Evolutionary conservation across 2,329 filamentous ascomycete species (phyloP), one percentile per base, ranked within the genome.

Genomic region (Ascochyta lentis): DNA sequence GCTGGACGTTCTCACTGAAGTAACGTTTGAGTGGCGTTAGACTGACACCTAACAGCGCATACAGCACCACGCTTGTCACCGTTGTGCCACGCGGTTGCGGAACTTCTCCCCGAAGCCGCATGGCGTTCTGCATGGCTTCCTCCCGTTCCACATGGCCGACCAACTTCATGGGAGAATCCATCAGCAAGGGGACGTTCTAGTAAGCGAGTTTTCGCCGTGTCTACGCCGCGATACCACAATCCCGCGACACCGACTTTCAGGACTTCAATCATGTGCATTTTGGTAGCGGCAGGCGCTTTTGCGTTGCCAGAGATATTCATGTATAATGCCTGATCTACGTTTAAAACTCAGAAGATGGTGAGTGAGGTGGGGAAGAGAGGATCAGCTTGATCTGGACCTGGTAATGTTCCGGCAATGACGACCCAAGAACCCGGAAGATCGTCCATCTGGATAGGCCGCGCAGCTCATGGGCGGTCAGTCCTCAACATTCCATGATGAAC

Each of bases 81-180:
- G 35, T n/a, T 9, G 46, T 46, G 43, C 43, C 42, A 56, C 43
- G 24, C 33, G 53, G 33, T 41, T 47, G 22, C 42, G 47, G 40
- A 26, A 34, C 31, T 16, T n/a, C 27, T 43, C 15, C 35, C 35
- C 13, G 47, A 34, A 9, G 38, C 24, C 42, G 37, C 42, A 42
- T 42, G 41, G 52, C 46, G 34, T 50, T 42, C 29, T 51, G 37
- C 42, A 38, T 42, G 41, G 52, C 46, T 37, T 50, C 47, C 29
- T 51, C 33, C 38, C 38, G 31, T 56, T 40, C 38, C 42, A 51
- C 42, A 33, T 47, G 43, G 38, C 24, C 19, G 23, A 34, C 26
- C n/a, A 37, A 23, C 41, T 15, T 22, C 1, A 34, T 33, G 6
- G 31, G 27, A 15, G n/a, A 5, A 48, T 39, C 38, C 42, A 42